These are phyloP conservation scores for Penicillium malachiteum DNA, from an alignment of 495 filamentous ascomycete genomes.

Conservation along the genomic window DNA sequence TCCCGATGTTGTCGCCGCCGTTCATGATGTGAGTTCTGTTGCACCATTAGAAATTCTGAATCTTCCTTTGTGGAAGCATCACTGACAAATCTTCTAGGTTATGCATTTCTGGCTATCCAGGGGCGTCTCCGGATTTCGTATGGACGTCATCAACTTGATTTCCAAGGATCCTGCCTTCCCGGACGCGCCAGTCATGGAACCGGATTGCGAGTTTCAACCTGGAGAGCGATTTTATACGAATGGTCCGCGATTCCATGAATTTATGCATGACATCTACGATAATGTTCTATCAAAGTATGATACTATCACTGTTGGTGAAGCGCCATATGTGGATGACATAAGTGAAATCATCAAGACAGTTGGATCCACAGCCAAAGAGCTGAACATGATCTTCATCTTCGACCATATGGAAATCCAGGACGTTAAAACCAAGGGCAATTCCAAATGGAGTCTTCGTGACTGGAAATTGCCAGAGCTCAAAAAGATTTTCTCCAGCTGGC, in stretches of 20 bases:
- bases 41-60: too few relatives aligned
- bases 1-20: constrained; percentile 41
- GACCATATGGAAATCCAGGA: constrained; percentile 52
- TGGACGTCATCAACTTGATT: constrained; percentile 57
- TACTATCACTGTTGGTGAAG: constrained; percentile 63
- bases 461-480: constrained; percentile 16
- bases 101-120: constrained; percentile 55
- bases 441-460: constrained; percentile 32
- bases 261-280: constrained; percentile 36
- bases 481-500: constrained; percentile 10
- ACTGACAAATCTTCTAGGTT: not conserved
- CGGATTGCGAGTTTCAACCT: constrained; percentile 36
- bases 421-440: constrained; percentile 21
- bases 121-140: constrained; percentile 54
- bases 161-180: constrained; percentile 44
- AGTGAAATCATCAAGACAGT: not conserved
- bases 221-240: constrained; percentile 44
- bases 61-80: too few relatives aligned
- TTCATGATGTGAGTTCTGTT: constrained; percentile 27
- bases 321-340: constrained; percentile 48
- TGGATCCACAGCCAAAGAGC: constrained; percentile 25
- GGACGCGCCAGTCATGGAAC: constrained; percentile 41
- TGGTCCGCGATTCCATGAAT: constrained; percentile 52
- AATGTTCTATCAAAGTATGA: constrained; percentile 57
- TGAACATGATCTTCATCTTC: constrained; percentile 64